Percentiles rank a stretch among this genome's conserved stretches.
These are phyloP conservation scores for Apostasia ramifera DNA, from an alignment of 106 monocot species.

Conservation along the genomic window DNA sequence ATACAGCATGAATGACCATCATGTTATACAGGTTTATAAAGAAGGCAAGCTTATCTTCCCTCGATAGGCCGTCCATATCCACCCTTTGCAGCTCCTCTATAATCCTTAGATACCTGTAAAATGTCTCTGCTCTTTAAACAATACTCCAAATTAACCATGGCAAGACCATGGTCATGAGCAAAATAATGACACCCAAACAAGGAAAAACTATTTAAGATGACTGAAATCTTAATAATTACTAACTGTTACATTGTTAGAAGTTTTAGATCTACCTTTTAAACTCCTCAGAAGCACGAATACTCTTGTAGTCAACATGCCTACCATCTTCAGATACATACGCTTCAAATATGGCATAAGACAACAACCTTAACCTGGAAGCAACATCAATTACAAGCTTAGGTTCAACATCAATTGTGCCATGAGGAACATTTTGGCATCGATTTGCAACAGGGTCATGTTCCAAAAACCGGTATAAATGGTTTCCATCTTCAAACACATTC, in stretches of 20 bases:
- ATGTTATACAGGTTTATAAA: conserved; percentile 94
- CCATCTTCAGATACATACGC: conserved; percentile 95
- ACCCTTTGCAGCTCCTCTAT: conserved; percentile 90
- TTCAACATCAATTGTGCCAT: conserved; percentile 52
- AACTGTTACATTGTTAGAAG: neutral
- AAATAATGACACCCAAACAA: too few species aligned
- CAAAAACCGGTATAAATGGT: conserved; percentile 79
- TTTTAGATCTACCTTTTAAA: conserved; percentile 52
- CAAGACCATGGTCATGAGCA: too few species aligned
- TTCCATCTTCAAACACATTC: conserved; percentile 92
- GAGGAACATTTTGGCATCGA: conserved; percentile 78
- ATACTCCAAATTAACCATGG: too few species aligned
- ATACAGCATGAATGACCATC: conserved; percentile 88
- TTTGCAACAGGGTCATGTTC: conserved; percentile 74
- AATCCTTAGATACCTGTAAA: conserved; percentile 65
- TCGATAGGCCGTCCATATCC: conserved; percentile 48
- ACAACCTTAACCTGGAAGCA: conserved; percentile 55
- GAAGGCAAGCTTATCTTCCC: conserved; percentile 90
- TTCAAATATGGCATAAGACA: conserved; percentile 76
- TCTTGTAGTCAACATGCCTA: conserved; percentile 71
- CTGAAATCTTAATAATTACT: too few species aligned
- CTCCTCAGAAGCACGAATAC: conserved; percentile 67
- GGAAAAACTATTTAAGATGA: too few species aligned
- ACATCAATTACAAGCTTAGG: conserved; percentile 80
- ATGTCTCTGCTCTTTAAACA: neutral